Evolutionary conservation across 2,329 filamentous ascomycete species (phyloP), one percentile per base, ranked within the genome.

Genomic region (Claviceps arundinis): DNA sequence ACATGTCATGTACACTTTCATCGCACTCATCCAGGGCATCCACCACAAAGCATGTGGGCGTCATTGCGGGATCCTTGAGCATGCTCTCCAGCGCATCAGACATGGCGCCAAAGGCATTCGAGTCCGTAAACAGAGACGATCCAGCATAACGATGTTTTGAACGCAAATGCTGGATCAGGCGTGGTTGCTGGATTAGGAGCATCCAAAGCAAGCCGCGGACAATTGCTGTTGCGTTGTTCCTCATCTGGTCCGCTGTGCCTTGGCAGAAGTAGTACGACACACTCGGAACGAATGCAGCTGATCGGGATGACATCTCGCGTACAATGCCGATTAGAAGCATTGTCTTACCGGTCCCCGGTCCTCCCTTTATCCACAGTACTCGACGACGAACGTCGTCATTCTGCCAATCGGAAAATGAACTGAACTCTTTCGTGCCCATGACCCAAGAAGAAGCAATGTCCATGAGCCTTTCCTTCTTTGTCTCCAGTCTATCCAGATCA

Each of bases 11-110:
- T 13, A 59, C 53, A 30, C 59, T 64, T 17, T 37, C 54, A 37
- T 53, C 56, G 54, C 72, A 77, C 56, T 78, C 72, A 55, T 78
- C 71, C 1, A 77, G 68, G 4, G 69, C 73, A 58, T 77, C 72
- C 48, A 77, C 62, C 5, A 76, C 55, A 13, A 77, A 50, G 55
- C 68, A 71, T 0, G 62, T 64, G 0, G 4, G 59, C 5, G 55
- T 50, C 16, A 71, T 52, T n/a, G 42, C 56, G 2, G 61, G 55
- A 50, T 74, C 70, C 51, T 63, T 44, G 3, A 77, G 54, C 16
- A 77, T 72, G 41, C 62, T 58, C 5, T 42, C 56, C 6, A 77
- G 66, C 16, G 75, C 66, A n/a, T 66, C 57, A 6, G 60, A 66
- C 37, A 57, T 50, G 37, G 53, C 56, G 11, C 30, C 49, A 60